phyloP scores from a whole-genome alignment of 202 grass and related monocot genomes.

The Setaria italica region DNA sequence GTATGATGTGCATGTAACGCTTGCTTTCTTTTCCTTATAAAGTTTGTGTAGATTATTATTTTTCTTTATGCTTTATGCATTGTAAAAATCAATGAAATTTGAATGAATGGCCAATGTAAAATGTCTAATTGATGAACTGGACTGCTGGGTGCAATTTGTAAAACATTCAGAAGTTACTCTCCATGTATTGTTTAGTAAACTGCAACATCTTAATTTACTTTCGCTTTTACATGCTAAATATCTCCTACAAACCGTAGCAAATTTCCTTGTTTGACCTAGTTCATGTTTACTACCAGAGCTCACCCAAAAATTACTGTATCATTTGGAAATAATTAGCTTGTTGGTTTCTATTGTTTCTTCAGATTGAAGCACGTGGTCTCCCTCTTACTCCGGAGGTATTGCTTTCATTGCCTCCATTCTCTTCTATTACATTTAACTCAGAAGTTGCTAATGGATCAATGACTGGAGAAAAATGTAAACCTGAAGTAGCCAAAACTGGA shows the following conservation, averaged over 20 bases:
- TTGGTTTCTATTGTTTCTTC: constrained; percentile 57
- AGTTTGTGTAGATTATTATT: neutral
- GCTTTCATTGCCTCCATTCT: constrained; percentile 84
- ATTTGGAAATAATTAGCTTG: constrained; percentile 25
- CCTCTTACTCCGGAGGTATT: constrained; percentile 80
- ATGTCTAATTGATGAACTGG: neutral
- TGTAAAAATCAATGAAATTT: constrained; percentile 10
- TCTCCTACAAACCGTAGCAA: neutral
- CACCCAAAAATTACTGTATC: neutral
- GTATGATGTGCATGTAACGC: neutral
- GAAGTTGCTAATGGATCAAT: constrained; percentile 67
- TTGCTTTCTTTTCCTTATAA: neutral
- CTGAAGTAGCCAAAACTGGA: constrained; percentile 98
- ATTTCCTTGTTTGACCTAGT: constrained; percentile 26
- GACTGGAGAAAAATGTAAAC: constrained; percentile 77
- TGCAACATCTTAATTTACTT: neutral
- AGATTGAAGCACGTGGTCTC: constrained; percentile 82
- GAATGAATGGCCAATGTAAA: constrained; percentile 10
- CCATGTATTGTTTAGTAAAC: constrained; percentile 24
- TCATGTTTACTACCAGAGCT: constrained; percentile 22
- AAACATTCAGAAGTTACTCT: constrained; percentile 18
- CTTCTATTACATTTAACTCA: constrained; percentile 88
- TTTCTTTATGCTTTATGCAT: constrained; percentile 6
- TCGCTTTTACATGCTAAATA: constrained; percentile 21
- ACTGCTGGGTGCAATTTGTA: neutral